phyloP scores from a whole-genome alignment of 129 eudicot species.

The Artemisia tridentata region DNA sequence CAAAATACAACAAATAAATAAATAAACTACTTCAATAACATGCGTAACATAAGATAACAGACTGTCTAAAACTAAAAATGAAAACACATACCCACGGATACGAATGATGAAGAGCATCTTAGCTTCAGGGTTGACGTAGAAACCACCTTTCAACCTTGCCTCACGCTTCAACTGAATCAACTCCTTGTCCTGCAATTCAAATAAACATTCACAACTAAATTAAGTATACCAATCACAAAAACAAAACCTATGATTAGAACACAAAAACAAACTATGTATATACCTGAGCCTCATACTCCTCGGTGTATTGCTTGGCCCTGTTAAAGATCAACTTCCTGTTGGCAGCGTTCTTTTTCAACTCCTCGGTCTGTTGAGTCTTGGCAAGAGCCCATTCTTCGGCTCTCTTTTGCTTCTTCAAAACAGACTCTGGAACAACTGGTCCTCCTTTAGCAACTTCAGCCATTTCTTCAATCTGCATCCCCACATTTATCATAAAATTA shows the following conservation, averaged over 20 bases:
- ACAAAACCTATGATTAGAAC: not conserved
- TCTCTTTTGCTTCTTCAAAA: slow-evolving; percentile 87
- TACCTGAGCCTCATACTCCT: slow-evolving; percentile 84
- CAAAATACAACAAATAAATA: not conserved
- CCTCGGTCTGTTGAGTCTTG: slow-evolving; percentile 49
- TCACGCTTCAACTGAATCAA: slow-evolving; percentile 74
- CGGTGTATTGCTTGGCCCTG: slow-evolving; percentile 47
- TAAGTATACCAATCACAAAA: not conserved
- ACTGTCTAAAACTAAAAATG: not conserved
- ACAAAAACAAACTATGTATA: not conserved
- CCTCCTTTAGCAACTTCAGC: slow-evolving; percentile 53
- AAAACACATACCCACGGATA: slow-evolving; percentile 61
- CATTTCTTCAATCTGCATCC: slow-evolving; percentile 44
- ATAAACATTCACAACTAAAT: not conserved
- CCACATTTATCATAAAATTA: not conserved
- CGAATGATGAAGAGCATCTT: slow-evolving; percentile 74
- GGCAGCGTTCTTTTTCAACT: slow-evolving; percentile 55
- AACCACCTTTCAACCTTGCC: slow-evolving; percentile 74
- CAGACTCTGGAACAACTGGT: slow-evolving; percentile 68
- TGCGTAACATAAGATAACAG: not conserved
- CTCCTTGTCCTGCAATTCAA: slow-evolving; percentile 51
- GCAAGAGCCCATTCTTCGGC: slow-evolving; percentile 82
- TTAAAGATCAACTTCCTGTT: slow-evolving; percentile 54
- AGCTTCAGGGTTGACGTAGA: slow-evolving; percentile 82
- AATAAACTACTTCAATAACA: not conserved